Base-by-base conservation (phyloP, 495 filamentous ascomycete genomes). In the Aspergillus incahuasiensis region DNA sequence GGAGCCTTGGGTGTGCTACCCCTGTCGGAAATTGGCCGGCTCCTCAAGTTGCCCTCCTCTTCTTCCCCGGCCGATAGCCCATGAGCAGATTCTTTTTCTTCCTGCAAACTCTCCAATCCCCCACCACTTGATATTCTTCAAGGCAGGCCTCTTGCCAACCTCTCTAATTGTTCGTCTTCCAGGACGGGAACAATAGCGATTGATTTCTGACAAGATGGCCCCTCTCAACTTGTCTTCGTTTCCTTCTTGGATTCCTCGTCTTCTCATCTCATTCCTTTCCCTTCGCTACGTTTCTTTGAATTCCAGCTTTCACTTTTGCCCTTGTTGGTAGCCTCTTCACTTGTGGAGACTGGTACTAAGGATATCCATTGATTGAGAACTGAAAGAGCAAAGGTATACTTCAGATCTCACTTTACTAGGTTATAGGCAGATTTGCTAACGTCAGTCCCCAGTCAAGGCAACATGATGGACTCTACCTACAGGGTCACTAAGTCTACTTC, bases 131-230 rank as follows among this genome's bases (percentile, higher is more conserved):
- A 42, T 35, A 35, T 47, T 11, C 42, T 32, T 49, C 42, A 20
- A 38, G 49, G 24, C 16, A 22, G 56, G 12, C 16, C 21, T 58
- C 56, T 58, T 48, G 45, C 56, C 56, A 58, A 48, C 56, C 56
- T 6, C 56, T 25, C 50, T 22, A 35, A 58, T 58, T 58, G 49
- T 42, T 34, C 8, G 40, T 22, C 8, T 0, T 15, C 19, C 5
- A 8, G 4, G 22, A 42, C 15, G 9, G 20, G 42, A 34, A 58
- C 56, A 58, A 58, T 58, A 54, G 49, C 15, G 21, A 12, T 53
- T 7, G n/a, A 3, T 19, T n/a, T 11, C 12, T n/a, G 13, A n/a
- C 38, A 56, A 38, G 46, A 56, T 56, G 54, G 46, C 49, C 7
- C 20, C 5, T 15, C 19, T 35, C 13, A 40, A 25, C 11, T 3